Base-by-base conservation (phyloP, 768 basidiomycete species). In the Terana coerulea region DNA sequence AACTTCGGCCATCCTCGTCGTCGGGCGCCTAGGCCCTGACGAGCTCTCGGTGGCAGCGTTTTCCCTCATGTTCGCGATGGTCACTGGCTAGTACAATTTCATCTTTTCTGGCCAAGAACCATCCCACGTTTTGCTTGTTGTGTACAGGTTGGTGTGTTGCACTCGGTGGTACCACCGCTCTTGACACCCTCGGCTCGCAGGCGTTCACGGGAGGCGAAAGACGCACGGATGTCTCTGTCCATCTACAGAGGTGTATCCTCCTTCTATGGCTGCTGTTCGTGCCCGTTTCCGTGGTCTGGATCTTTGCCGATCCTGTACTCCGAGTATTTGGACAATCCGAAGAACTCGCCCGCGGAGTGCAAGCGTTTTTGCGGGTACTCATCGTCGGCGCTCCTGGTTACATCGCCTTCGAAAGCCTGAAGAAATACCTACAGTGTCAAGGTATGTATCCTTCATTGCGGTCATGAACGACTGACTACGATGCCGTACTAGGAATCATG, bases 361-460 rank as follows among this genome's bases (percentile, higher is more conserved):
- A 89, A 60, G 57, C 61, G 12, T 88, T 86, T 61, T 68, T 90
- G 58, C 80, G 87, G 7, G 64, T 88, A 26, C 68, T 89, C 41
- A 73, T 82, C 39, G 37, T 83, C 34, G 85, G 80, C 1, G 84
- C 81, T 0, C 88, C 88, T 0, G 87, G 79, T 2, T 88, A 87
- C 60, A 80, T 88, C 58, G 85, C 79, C 2, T 88, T 88, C 51
- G 86, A 90, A 64, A 82, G 79, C 51, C 69, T 88, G 58, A 89
- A 89, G 65, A 89, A 86, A 66, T 90, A 88, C 64, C 64, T 90
- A 22, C 88, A 88, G 61, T 88, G 86, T 52, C 86, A 90, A 72
- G 87, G 85, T 84, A 51, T 55, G 72, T 47, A 24, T 8, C 12
- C 24, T 33, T 15, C 17, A 17, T 10, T 29, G 14, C 17, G 40